These are phyloP conservation scores for Pichia cephalocereana DNA, from an alignment of 805 yeast genomes.

Conservation along the genomic window DNA sequence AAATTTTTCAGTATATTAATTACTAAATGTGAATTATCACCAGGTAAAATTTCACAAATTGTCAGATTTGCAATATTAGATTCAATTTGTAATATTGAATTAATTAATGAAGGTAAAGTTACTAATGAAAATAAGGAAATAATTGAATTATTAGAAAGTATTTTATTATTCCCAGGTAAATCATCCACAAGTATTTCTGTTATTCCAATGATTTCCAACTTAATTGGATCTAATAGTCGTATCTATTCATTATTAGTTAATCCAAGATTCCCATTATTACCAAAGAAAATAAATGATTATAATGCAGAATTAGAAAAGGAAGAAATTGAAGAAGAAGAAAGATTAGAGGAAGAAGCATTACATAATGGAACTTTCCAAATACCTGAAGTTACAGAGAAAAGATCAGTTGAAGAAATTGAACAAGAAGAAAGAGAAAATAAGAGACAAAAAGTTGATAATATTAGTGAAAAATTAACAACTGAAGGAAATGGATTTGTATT, in stretches of 20 bases:
- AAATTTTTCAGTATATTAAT: constrained; percentile 42
- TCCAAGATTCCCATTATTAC: constrained; percentile 62
- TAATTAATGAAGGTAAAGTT: constrained; percentile 21
- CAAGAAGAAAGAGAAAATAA: constrained; percentile 9
- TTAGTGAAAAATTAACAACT: constrained; percentile 2
- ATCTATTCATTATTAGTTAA: constrained; percentile 53
- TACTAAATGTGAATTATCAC: constrained; percentile 42
- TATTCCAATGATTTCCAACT: constrained; percentile 56
- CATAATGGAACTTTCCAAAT: neutral
- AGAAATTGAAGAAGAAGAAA: constrained; percentile 12
- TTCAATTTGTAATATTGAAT: constrained; percentile 24
- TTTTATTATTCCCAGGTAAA: constrained; percentile 62
- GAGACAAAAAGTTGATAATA: constrained; percentile 7
- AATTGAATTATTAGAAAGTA: constrained; percentile 41
- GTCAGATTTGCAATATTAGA: constrained; percentile 34
- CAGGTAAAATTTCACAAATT: constrained; percentile 56
- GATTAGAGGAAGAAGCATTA: neutral
- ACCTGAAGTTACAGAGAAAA: constrained; percentile 1
- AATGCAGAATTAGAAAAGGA: constrained; percentile 8
- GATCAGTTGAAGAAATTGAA: constrained; percentile 5
- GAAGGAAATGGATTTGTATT: constrained; percentile 13
- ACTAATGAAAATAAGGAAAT: constrained; percentile 24
- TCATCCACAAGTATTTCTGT: constrained; percentile 47
- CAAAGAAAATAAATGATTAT: constrained; percentile 6
- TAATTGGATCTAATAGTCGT: constrained; percentile 40